phyloP scores from a whole-genome alignment of 257 asterid species.

The Ligustrum vulgare region DNA sequence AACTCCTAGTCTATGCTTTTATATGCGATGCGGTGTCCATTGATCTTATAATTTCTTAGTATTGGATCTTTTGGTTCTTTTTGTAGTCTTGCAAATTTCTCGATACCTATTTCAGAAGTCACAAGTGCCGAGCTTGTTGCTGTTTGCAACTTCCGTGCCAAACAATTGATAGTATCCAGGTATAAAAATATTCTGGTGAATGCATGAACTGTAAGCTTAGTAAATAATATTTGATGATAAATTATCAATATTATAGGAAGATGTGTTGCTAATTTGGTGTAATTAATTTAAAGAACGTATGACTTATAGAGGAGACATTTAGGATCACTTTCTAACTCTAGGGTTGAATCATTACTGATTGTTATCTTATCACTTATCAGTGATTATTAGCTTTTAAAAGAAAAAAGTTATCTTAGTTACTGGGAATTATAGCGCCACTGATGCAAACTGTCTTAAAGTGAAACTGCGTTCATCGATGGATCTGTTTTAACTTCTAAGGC shows the following conservation, averaged over 20 bases:
- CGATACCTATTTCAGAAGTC: not conserved
- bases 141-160: not conserved
- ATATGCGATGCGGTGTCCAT: not conserved
- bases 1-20: not conserved
- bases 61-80: not conserved
- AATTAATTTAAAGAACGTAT: not conserved
- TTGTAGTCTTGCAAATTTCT: not conserved
- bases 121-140: not conserved
- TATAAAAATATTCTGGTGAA: not conserved
- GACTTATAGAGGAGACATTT: not conserved
- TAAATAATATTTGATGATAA: not conserved
- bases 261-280: not conserved
- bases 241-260: not conserved
- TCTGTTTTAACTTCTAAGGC: constrained; percentile 7
- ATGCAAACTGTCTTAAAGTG: constrained; percentile 3
- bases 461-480: not conserved
- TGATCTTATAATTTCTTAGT: not conserved
- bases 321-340: not conserved
- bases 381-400: not conserved
- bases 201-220: not conserved
- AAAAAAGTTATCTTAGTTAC: not conserved
- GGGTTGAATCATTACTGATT: not conserved
- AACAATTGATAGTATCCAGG: not conserved
- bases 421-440: not conserved
- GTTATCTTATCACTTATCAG: not conserved